Conservation (phyloP, 164 flowering plant species). For the Magnolia officinalis region DNA sequence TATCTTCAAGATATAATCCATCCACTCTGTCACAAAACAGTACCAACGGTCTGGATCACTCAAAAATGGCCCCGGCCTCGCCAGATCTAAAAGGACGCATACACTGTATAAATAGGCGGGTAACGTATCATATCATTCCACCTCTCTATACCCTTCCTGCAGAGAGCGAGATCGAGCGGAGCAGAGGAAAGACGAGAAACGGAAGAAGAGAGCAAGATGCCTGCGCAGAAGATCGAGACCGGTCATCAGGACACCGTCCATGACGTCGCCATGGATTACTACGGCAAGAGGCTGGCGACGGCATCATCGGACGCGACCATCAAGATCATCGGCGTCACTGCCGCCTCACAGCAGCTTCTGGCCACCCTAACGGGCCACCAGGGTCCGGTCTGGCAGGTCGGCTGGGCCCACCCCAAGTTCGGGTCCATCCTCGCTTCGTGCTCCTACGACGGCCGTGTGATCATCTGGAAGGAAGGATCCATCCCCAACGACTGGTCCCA, state of each 20-base stretch:
- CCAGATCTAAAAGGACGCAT: too few species aligned
- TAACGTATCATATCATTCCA: too few species aligned
- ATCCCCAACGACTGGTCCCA: conserved; percentile 39
- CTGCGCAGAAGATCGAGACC: conserved; percentile 38
- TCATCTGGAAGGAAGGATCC: conserved; percentile 42
- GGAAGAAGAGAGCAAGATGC: conserved; percentile 24
- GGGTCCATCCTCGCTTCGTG: conserved; percentile 48
- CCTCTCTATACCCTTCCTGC: background rate
- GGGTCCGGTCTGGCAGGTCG: conserved; percentile 52
- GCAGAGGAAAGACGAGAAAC: background rate
- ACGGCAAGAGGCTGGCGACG: conserved; percentile 51
- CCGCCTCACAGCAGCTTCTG: conserved; percentile 31
- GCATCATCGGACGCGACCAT: conserved; percentile 45
- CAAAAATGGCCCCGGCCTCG: too few species aligned
- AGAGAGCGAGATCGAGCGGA: background rate
- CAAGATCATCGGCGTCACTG: conserved; percentile 41
- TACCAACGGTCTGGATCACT: too few species aligned
- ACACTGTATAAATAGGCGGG: too few species aligned
- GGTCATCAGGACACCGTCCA: conserved; percentile 35
- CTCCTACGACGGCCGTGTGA: conserved; percentile 42
- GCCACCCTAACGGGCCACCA: conserved; percentile 42
- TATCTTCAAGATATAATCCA: too few species aligned
- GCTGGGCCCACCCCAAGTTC: conserved; percentile 54
- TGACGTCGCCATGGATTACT: conserved; percentile 51
- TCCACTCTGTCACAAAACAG: too few species aligned